Conservation (phyloP, 2,329 filamentous ascomycete species). For the Diaporthe amygdali region DNA sequence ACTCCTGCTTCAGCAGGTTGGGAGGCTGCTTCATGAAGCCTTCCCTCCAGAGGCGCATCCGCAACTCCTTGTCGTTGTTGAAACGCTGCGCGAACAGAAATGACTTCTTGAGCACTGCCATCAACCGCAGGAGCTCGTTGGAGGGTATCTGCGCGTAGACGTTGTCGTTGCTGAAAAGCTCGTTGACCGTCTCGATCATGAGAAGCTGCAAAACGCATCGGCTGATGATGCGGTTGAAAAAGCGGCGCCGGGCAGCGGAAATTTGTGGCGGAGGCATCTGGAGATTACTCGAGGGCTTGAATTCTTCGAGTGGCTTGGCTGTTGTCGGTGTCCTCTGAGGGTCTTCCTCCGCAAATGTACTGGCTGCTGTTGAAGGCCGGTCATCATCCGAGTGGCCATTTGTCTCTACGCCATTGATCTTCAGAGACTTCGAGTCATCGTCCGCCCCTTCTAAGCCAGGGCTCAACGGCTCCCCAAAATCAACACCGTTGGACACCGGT, state of each 20-base stretch:
- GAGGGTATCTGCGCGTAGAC: conserved; percentile 95
- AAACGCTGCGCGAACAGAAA: conserved; percentile 97
- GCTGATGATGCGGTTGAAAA: conserved; percentile 99
- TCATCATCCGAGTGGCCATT: conserved; percentile 42
- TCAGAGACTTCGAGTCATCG: conserved; percentile 62
- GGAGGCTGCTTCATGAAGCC: conserved; percentile 99
- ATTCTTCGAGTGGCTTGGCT: conserved; percentile 74
- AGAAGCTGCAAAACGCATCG: conserved; percentile 96
- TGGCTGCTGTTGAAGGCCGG: conserved; percentile 33
- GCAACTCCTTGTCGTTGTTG: conserved; percentile 95
- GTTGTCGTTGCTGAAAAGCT: conserved; percentile 95
- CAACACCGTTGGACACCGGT: conserved; percentile 57
- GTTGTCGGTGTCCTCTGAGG: conserved; percentile 37
- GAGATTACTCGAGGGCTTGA: conserved; percentile 75
- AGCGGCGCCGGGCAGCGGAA: conserved; percentile 87
- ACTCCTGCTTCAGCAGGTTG: conserved; percentile 96
- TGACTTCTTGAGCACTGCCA: conserved; percentile 92
- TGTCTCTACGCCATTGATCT: conserved; percentile 61
- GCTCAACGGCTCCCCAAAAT: conserved; percentile 52
- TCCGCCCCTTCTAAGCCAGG: conserved; percentile 43
- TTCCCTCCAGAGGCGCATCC: conserved; percentile 93
- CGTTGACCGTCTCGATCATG: conserved; percentile 99
- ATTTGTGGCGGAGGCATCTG: conserved; percentile 92
- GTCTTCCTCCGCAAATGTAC: conserved; percentile 39
- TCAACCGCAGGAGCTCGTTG: conserved; percentile 84